A percentile compares a stretch with the other conserved stretches of the same genome.
Conservation (phyloP, 805 yeast species). For the Myxozyma nipponensis region DNA sequence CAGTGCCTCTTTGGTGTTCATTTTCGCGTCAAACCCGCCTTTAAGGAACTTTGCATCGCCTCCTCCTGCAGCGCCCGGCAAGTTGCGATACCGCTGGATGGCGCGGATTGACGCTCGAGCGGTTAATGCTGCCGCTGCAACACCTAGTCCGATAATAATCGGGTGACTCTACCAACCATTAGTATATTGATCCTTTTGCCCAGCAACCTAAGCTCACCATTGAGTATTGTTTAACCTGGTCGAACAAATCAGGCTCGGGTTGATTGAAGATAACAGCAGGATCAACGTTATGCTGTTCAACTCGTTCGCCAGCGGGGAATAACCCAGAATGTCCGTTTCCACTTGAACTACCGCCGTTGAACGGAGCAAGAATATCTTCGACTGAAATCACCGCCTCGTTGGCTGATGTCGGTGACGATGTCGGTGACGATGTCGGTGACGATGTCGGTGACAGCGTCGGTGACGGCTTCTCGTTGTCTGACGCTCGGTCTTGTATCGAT, state of each 20-base stretch:
- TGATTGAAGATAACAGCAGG: too few species aligned
- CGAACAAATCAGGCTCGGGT: too few species aligned
- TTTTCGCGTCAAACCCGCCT: constrained; percentile 87
- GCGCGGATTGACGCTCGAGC: constrained; percentile 29
- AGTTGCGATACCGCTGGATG: constrained; percentile 20
- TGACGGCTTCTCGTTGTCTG: background rate
- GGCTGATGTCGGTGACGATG: background rate
- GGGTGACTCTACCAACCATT: constrained; percentile 25
- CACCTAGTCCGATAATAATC: constrained; percentile 29
- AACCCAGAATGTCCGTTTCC: background rate
- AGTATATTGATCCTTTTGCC: background rate
- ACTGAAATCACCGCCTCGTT: constrained; percentile 11
- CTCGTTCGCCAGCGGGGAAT: constrained; percentile 1
- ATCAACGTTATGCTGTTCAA: background rate
- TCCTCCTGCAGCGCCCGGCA: constrained; percentile 10
- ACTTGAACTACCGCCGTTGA: background rate
- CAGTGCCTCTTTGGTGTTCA: constrained; percentile 31
- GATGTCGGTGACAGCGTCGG: constrained; percentile 3
- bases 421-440: constrained; percentile 1
- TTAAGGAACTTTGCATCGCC: constrained; percentile 55
- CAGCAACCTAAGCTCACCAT: constrained; percentile 16
- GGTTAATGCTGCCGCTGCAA: constrained; percentile 29
- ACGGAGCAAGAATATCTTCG: constrained; percentile 15
- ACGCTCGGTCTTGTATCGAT: background rate
- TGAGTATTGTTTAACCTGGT: constrained; percentile 20